These are phyloP conservation scores for Theobroma grandiflorum DNA, from an alignment of 441 rosid genomes.

Conservation along the genomic window DNA sequence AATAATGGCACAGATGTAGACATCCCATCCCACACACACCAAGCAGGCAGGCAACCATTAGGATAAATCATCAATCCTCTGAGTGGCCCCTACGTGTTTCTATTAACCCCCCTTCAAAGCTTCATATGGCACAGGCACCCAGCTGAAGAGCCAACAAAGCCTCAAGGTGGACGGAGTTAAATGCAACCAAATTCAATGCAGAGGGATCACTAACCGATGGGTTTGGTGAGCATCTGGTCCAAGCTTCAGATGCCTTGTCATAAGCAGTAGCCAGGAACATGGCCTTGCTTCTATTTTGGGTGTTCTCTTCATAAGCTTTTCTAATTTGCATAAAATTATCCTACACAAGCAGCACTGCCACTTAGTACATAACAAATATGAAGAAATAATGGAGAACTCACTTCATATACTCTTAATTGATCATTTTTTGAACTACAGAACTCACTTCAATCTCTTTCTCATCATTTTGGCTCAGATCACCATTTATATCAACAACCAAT, in stretches of 20 bases:
- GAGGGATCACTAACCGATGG: slow-evolving; percentile 59
- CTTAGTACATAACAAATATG: slow-evolving; percentile 11
- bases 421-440: slow-evolving; percentile 27
- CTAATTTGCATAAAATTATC: slow-evolving; percentile 74
- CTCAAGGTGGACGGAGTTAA: background rate
- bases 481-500: slow-evolving; percentile 82
- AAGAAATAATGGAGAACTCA: slow-evolving; percentile 15
- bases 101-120: background rate
- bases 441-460: slow-evolving; percentile 84
- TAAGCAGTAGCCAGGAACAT: slow-evolving; percentile 92
- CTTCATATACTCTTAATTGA: slow-evolving; percentile 23
- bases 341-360: slow-evolving; percentile 46
- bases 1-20: background rate
- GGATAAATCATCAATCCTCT: background rate
- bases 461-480: slow-evolving; percentile 70
- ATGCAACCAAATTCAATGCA: slow-evolving; percentile 9
- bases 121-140: background rate
- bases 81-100: background rate
- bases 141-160: background rate
- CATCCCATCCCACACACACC: background rate
- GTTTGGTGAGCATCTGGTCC: slow-evolving; percentile 82
- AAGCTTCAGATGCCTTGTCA: slow-evolving; percentile 93
- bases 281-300: slow-evolving; percentile 58
- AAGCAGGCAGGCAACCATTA: background rate
- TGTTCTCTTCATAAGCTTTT: slow-evolving; percentile 59